Percentiles rank a stretch among this genome's conserved stretches.
Evolutionary conservation across 2,329 filamentous ascomycete species (phyloP).

Genomic region (Pyricularia sp.): DNA sequence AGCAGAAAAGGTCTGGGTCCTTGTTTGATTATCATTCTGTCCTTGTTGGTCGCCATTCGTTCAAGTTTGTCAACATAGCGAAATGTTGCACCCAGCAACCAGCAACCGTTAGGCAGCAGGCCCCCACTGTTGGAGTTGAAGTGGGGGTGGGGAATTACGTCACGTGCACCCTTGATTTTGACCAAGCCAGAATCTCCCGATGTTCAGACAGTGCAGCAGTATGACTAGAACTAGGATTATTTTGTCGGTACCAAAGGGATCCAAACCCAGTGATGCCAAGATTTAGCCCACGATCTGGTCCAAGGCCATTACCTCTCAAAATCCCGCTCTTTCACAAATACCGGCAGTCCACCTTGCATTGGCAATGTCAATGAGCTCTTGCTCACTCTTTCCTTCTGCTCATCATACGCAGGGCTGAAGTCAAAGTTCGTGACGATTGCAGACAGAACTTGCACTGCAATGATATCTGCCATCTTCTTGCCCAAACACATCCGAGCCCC

Average conservation of each 20-base stretch:
- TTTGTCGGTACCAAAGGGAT: too few relatives aligned
- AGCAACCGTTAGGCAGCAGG: background rate
- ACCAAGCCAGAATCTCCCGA: background rate
- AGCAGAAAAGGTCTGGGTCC: background rate
- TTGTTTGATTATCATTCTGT: background rate
- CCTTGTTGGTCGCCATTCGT: background rate
- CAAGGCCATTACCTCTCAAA: background rate
- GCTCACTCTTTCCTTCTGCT: conserved; percentile 35
- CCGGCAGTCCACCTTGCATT: conserved; percentile 52
- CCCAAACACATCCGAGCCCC: conserved; percentile 52
- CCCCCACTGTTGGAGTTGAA: background rate
- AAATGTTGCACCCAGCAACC: background rate
- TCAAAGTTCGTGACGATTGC: conserved; percentile 39
- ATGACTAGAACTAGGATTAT: background rate
- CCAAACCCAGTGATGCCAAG: background rate
- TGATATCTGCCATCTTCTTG: conserved; percentile 54
- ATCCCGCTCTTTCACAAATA: conserved; percentile 20
- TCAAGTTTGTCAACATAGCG: background rate
- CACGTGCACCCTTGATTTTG: background rate
- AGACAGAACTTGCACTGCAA: conserved; percentile 47
- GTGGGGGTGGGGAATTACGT: background rate
- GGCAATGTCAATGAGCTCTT: conserved; percentile 54
- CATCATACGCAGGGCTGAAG: conserved; percentile 32
- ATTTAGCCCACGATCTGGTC: background rate
- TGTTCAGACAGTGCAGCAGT: background rate